These are phyloP conservation scores for Mitragyna speciosa DNA, from an alignment of 257 asterid genomes.

Conservation along the genomic window DNA sequence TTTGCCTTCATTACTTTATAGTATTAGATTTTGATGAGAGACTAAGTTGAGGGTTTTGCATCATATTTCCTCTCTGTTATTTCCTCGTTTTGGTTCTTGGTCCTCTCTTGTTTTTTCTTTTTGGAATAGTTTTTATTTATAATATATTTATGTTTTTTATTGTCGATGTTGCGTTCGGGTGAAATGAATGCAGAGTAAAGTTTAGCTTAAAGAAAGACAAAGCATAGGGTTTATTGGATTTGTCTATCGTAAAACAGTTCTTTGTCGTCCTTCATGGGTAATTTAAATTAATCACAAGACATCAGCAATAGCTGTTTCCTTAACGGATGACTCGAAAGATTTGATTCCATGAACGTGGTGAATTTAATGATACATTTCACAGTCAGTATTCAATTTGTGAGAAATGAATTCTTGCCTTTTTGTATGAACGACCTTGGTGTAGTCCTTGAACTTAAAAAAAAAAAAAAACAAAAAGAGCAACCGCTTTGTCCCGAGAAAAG, in stretches of 20 bases:
- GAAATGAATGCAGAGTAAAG: neutral
- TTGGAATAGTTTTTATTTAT: neutral
- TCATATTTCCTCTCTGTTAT: neutral
- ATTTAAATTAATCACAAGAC: neutral
- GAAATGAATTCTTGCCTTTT: too few relatives aligned
- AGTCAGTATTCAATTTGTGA: too few relatives aligned
- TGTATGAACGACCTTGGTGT: too few relatives aligned
- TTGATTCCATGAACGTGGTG: neutral
- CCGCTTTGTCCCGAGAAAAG: too few relatives aligned
- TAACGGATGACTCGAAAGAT: neutral
- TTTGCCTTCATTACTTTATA: neutral
- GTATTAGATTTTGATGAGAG: neutral
- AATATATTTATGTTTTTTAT: neutral
- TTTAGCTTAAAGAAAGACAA: neutral
- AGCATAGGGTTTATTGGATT: neutral
- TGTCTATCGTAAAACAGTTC: neutral
- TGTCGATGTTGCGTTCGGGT: neutral
- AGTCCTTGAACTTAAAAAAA: too few relatives aligned
- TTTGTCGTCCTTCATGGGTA: neutral
- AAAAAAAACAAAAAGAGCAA: too few relatives aligned
- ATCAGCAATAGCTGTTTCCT: neutral
- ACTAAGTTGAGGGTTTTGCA: neutral
- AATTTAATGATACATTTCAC: too few relatives aligned
- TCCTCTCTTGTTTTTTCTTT: neutral
- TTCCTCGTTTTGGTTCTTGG: neutral